Base-by-base conservation (phyloP, 2,329 filamentous ascomycete species). In the Fusarium ramigenum region DNA sequence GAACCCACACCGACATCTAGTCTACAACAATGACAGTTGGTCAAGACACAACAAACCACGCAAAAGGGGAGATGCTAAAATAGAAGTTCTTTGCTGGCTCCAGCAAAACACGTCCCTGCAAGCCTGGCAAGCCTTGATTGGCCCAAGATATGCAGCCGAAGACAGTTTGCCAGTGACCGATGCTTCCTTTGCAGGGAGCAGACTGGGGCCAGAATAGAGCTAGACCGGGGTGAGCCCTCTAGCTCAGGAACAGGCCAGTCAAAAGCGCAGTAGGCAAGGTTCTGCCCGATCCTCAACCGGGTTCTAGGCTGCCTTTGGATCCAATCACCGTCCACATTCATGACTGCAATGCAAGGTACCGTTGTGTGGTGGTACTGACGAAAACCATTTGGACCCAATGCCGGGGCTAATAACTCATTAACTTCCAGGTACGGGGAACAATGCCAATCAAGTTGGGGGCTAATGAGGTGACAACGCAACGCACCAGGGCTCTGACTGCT, bases 171-270 rank as follows among this genome's bases (percentile, higher is more conserved):
- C 34, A 70, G 54, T 49, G 70, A 66, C 65, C 66, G 64, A 71
- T 68, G 69, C 65, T 70, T 66, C 60, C 49, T 69, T 72, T 66
- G 74, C 76, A 64, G 63, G 74, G 61, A 57, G 39, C 50, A 46
- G 68, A 63, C 66, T 63, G 68, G 76, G 70, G 40, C 61, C 63
- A 69, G 49, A 66, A 64, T 37, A 62, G 59, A 60, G 43, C 65
- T 64, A 58, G 65, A 60, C 74, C 58, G 56, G 74, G 73, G 61
- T 72, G 36, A 60, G 44, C 60, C 57, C 63, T 67, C 57, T 75
- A 63, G 74, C 60, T 62, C 72, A 78, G 77, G 77, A 64, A 78
- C 77, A 72, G 61, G 42, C 76, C 76, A 78, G 66, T 77, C 47
- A 76, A 70, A 74, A 65, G 34, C 70, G 70, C 75, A 78, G 76